These are phyloP conservation scores for Saxophila tyrrhenica DNA, from an alignment of 495 filamentous ascomycete species.

Conservation along the genomic window DNA sequence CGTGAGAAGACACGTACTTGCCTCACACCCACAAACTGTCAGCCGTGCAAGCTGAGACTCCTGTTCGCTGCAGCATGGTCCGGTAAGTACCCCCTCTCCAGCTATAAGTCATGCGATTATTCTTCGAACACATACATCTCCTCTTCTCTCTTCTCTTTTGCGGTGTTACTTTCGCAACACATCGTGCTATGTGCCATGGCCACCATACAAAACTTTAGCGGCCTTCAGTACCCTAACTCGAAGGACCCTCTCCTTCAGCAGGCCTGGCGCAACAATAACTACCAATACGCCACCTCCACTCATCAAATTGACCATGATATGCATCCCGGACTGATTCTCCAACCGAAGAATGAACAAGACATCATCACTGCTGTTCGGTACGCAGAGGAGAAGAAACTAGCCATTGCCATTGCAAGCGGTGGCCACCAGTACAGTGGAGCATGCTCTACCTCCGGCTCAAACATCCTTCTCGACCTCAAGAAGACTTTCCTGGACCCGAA, in stretches of 20 bases:
- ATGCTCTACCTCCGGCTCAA: constrained; percentile 28
- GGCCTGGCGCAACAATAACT: constrained; percentile 25
- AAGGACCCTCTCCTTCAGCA: constrained; percentile 8
- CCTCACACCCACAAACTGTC: too few relatives aligned
- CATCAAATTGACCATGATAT: constrained; percentile 27
- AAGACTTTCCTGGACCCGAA: constrained; percentile 20
- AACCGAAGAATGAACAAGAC: constrained; percentile 30
- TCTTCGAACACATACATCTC: too few relatives aligned
- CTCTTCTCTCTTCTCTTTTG: too few relatives aligned
- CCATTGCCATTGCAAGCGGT: constrained; percentile 32
- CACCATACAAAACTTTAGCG: constrained; percentile 25
- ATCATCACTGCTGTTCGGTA: constrained; percentile 27
- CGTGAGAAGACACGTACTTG: too few relatives aligned
- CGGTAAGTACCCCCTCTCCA: too few relatives aligned
- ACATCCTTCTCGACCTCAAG: constrained; percentile 31
- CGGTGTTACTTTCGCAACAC: too few relatives aligned
- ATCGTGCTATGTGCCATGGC: constrained; percentile 20
- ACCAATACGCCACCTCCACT: constrained; percentile 32
- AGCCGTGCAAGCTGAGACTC: too few relatives aligned
- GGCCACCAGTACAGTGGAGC: constrained; percentile 35
- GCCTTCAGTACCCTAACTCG: constrained; percentile 20
- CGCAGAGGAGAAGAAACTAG: constrained; percentile 27
- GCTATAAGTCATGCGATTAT: too few relatives aligned
- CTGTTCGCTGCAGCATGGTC: too few relatives aligned
- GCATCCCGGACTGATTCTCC: constrained; percentile 28